These are phyloP conservation scores for Jatropha curcas DNA, from an alignment of 345 rosid species.

Conservation along the genomic window DNA sequence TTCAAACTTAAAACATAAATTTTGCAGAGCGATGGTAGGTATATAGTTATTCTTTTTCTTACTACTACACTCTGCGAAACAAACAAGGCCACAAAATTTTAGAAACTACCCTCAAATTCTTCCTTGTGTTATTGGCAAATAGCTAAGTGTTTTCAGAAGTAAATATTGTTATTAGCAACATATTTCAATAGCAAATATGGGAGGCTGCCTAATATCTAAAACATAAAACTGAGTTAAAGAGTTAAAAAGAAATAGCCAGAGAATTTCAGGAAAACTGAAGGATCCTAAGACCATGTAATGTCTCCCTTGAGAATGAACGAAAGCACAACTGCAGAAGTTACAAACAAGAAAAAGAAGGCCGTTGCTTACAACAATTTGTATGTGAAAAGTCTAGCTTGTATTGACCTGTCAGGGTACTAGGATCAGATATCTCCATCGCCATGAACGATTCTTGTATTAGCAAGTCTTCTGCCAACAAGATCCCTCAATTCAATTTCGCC, in stretches of 20 bases:
- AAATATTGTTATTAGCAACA: background rate
- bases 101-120: too few species aligned
- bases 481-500: conserved; percentile 38
- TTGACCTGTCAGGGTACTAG: background rate
- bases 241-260: background rate
- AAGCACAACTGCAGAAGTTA: conserved; percentile 4
- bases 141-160: too few species aligned
- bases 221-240: background rate
- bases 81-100: too few species aligned
- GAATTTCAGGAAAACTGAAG: background rate
- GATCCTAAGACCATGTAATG: background rate
- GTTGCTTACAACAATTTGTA: background rate
- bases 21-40: too few species aligned
- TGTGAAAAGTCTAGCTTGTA: background rate
- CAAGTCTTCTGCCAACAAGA: conserved; percentile 27
- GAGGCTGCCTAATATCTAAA: background rate
- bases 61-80: too few species aligned
- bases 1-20: too few species aligned
- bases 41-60: too few species aligned
- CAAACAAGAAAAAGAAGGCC: background rate
- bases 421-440: conserved; percentile 13
- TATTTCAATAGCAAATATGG: background rate
- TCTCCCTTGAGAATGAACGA: background rate
- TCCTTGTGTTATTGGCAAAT: too few species aligned
- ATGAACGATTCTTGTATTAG: conserved; percentile 8